Evolutionary conservation across 371 early-diverging fungal genomes (phyloP).

Genomic region (Mucor sp.): DNA sequence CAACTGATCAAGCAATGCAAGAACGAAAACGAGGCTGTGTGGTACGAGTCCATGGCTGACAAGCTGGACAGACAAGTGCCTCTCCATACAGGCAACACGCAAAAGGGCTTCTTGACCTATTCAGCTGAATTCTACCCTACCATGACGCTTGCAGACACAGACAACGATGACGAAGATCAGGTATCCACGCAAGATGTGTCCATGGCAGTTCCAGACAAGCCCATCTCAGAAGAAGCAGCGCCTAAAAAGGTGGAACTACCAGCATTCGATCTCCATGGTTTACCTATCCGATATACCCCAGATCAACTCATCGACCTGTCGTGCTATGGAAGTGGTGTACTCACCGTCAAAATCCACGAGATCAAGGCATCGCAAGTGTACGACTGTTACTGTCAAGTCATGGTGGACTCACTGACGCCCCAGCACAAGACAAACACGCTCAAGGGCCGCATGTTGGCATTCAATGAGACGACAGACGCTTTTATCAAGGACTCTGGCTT

Average conservation of each 20-base stretch:
- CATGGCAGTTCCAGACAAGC: background rate
- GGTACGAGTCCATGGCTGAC: constrained; percentile 26
- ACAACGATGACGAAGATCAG: constrained; percentile 15
- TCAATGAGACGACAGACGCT: constrained; percentile 49
- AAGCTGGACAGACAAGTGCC: constrained; percentile 46
- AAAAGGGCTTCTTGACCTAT: constrained; percentile 64
- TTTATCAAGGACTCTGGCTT: constrained; percentile 66
- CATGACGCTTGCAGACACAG: constrained; percentile 22
- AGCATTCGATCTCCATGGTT: constrained; percentile 32
- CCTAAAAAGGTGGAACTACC: background rate
- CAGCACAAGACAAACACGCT: constrained; percentile 38
- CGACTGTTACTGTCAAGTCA: constrained; percentile 38
- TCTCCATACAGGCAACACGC: constrained; percentile 50
- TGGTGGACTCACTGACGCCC: constrained; percentile 37
- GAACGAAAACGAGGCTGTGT: constrained; percentile 24
- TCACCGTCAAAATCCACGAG: constrained; percentile 45
- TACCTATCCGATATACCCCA: constrained; percentile 41
- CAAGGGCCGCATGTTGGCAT: constrained; percentile 30
- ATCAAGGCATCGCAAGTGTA: constrained; percentile 22
- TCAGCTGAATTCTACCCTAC: constrained; percentile 69
- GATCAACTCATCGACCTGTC: constrained; percentile 42
- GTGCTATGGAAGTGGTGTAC: constrained; percentile 35
- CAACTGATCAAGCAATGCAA: constrained; percentile 36
- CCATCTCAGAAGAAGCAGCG: background rate
- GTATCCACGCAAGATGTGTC: background rate